Conservation (phyloP, 2,329 filamentous ascomycete genomes). For the Tolypocladium ophioglossoides region DNA sequence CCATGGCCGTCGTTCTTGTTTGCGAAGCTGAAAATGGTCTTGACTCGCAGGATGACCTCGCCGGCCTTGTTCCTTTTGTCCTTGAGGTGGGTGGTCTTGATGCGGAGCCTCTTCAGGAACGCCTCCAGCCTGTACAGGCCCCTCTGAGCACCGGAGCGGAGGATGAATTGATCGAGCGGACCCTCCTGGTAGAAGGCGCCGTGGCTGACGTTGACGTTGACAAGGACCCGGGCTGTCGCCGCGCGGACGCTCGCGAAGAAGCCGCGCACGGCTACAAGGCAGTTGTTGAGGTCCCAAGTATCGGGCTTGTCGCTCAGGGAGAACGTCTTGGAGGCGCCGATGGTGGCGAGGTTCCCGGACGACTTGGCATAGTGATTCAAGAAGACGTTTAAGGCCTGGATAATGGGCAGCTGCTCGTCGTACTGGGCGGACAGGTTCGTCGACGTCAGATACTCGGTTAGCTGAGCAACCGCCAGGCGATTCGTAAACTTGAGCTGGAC, state of each 20-base stretch:
- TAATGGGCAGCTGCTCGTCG: conserved; percentile 13
- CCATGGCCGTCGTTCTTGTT: conserved; percentile 19
- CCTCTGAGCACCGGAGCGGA: neutral
- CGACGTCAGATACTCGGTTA: conserved; percentile 17
- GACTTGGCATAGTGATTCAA: conserved; percentile 22
- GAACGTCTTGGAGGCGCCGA: conserved; percentile 21
- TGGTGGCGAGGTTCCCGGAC: conserved; percentile 9
- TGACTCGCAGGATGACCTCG: conserved; percentile 23
- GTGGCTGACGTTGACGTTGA: conserved; percentile 21
- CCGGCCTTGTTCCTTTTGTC: conserved; percentile 19
- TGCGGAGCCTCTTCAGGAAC: conserved; percentile 26
- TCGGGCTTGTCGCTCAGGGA: conserved; percentile 2
- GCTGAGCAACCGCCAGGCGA: conserved; percentile 10
- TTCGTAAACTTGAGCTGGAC: conserved; percentile 14
- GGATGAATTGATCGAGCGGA: conserved; percentile 11
- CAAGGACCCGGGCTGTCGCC: conserved; percentile 6
- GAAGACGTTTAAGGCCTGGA: conserved; percentile 11
- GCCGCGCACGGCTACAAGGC: conserved; percentile 19
- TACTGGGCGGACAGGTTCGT: conserved; percentile 9
- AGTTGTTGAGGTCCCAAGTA: conserved; percentile 11
- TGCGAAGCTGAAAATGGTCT: conserved; percentile 25
- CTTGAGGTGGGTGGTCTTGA: conserved; percentile 27
- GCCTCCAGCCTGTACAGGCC: conserved; percentile 11
- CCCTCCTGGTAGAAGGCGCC: conserved; percentile 20
- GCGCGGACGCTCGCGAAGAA: conserved; percentile 9